Evolutionary conservation across 106 monocot genomes (phyloP), one percentile per base, ranked within the genome.

Genomic region (Acanthochlamys bracteata): DNA sequence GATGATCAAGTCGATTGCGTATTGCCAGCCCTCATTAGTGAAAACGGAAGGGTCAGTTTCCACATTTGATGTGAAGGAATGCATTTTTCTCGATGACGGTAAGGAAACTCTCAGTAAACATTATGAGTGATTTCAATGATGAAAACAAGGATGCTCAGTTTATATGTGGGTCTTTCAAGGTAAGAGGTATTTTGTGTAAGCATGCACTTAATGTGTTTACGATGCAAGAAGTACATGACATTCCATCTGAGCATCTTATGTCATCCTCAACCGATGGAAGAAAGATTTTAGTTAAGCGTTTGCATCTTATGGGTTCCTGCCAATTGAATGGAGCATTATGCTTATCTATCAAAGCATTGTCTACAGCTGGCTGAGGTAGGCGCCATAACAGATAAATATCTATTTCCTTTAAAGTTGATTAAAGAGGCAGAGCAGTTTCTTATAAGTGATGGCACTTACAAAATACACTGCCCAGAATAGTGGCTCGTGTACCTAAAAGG

Each of bases 1-100:
- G 85, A 85, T 65, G 85, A 74, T 85, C 45, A 70, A 78, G 74
- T 80, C 80, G 17, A 85, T 78, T 26, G 77, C 81, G 78, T 80
- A 85, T 74, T 85, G 85, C 53, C 77, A 85, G 66, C 77, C 65
- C n/a, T 74, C 77, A 24, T 20, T 78, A n/a, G 4, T 77, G 25
- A 74, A 55, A 20, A 27, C 43, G 49, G 85, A 81, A 42, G 81
- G 71, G 53, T 59, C 47, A 9, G 43, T 59, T 15, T 81, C 80
- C 26, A 81, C 81, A 10, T 85, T 85, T 61, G 64, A 81, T 56
- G 85, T 85, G 11, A 80, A 85, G 65, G 78, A 85, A 60, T 80
- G 81, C 11, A 72, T 85, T 40, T 85, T 85, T 68, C 59, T 85
- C 46, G 77, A 85, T 6, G 81, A 85, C 64, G 71, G 80, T 42